Evolutionary conservation across 345 rosid genomes (phyloP), one percentile per base, ranked within the genome.

Genomic region (Fremontodendron californicum): DNA sequence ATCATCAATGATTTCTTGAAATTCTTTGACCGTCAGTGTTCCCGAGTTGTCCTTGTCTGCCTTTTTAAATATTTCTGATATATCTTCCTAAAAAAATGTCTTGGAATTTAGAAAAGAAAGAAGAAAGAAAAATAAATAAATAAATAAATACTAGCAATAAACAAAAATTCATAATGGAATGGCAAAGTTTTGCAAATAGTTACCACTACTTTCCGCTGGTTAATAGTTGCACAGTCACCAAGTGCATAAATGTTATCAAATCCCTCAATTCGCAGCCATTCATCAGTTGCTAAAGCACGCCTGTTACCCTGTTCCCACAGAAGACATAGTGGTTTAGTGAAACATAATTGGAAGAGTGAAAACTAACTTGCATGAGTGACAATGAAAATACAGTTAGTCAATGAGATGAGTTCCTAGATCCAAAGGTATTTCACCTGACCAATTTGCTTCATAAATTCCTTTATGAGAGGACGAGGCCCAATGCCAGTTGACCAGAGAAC

Each of bases 401-500:
- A 55, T 31, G 46, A 37, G 25, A 37, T 39, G 49, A 49, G n/a
- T 51, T 66, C 8, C 15, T 23, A 27, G 57, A 73, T 10, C 29
- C 43, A 6, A 64, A 3, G 48, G 21, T 27, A 75, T 78, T 80
- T 82, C 66, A 95, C 99, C 98, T 96, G 99, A 43, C 98, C 94
- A 86, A 93, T 82, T 85, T 92, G 92, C 85, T 89, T 84, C 99
- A 96, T 96, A 76, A 93, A 93, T 78, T 92, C 96, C 86, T 81
- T 93, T 23, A 92, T 82, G 65, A 92, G 93, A 66, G 97, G 91
- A 66, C 84, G 93, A 61, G 96, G 86, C 79, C 96, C 99, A 81
- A 93, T 93, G 73, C 99, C 99, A 67, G 99, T 96, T 80, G 99
- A 96, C 99, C 98, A 96, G 81, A 96, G 96, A 72, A 88, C 90